Conservation (phyloP, 176 grass and related monocot genomes). For the Typha latifolia region DNA sequence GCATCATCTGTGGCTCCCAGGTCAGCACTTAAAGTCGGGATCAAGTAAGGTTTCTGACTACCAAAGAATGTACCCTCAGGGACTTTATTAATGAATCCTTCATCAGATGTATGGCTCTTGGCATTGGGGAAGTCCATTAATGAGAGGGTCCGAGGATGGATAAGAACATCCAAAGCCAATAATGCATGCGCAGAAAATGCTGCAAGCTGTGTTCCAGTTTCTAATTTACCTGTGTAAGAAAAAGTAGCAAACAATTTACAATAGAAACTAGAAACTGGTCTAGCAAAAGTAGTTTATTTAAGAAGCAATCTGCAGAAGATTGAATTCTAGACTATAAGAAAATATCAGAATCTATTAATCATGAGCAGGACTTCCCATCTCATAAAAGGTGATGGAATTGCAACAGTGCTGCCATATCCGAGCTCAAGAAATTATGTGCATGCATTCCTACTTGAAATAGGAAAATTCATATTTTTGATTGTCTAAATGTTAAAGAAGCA, state of each 20-base stretch:
- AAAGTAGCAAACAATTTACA: slow-evolving; percentile 6
- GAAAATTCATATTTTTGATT: no score
- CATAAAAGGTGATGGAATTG: no score
- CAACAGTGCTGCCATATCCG: no score
- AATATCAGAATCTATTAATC: no score
- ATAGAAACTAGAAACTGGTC: not conserved
- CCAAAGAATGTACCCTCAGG: slow-evolving; percentile 18
- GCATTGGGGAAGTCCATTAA: slow-evolving; percentile 18
- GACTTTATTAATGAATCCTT: slow-evolving; percentile 10
- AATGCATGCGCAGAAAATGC: slow-evolving; percentile 55
- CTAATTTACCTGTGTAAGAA: slow-evolving; percentile 65
- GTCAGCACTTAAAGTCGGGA: slow-evolving; percentile 10
- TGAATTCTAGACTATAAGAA: no score
- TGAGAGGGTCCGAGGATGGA: slow-evolving; percentile 60
- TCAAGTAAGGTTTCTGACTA: slow-evolving; percentile 1
- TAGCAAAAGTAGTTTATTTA: not conserved
- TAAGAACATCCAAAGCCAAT: slow-evolving; percentile 74
- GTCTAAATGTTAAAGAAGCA: no score
- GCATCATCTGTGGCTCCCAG: slow-evolving; percentile 19
- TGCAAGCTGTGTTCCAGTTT: slow-evolving; percentile 47
- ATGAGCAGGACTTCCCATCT: no score
- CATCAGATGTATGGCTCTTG: slow-evolving; percentile 6
- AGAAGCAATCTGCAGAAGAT: not conserved
- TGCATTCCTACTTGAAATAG: no score
- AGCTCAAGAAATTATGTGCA: no score